Conservation (phyloP, 768 basidiomycete species). For the Dendrothele bispora region DNA sequence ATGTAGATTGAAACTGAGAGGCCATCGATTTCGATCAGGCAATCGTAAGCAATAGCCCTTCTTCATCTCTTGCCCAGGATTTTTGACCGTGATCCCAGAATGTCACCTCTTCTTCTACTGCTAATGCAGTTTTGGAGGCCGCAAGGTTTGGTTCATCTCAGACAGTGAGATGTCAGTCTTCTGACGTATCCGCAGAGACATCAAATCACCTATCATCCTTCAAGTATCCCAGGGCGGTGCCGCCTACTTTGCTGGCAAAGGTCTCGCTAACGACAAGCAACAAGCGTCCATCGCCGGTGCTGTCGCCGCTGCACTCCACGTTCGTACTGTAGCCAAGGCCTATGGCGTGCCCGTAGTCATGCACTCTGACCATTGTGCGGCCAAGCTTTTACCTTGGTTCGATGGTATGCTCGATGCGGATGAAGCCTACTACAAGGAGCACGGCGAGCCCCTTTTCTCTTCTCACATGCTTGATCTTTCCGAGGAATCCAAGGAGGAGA, state of each 20-base stretch:
- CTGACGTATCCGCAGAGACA: constrained; percentile 56
- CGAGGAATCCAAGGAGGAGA: constrained; percentile 88
- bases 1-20: not conserved
- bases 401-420: constrained; percentile 99
- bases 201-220: constrained; percentile 96
- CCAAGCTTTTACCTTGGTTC: constrained; percentile 98
- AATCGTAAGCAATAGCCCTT: constrained; percentile 66
- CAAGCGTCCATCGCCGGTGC: constrained; percentile 95
- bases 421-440: constrained; percentile 87
- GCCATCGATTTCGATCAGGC: constrained; percentile 44
- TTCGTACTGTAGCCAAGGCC: constrained; percentile 81
- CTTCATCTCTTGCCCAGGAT: constrained; percentile 8
- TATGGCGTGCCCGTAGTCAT: constrained; percentile 98
- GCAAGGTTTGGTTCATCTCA: constrained; percentile 59
- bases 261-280: constrained; percentile 91
- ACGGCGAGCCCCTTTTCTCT: constrained; percentile 87
- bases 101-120: constrained; percentile 93
- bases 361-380: constrained; percentile 98
- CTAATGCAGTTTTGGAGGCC: constrained; percentile 93
- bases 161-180: constrained; percentile 5
- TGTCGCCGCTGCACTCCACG: constrained; percentile 87
- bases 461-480: constrained; percentile 99
- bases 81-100: constrained; percentile 54
- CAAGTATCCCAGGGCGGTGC: constrained; percentile 97
- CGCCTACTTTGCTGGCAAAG: constrained; percentile 97